A percentile compares a stretch with the other conserved stretches of the same genome.
Evolutionary conservation across 2,329 filamentous ascomycete species (phyloP).

Genomic region (Penicillium sp.): DNA sequence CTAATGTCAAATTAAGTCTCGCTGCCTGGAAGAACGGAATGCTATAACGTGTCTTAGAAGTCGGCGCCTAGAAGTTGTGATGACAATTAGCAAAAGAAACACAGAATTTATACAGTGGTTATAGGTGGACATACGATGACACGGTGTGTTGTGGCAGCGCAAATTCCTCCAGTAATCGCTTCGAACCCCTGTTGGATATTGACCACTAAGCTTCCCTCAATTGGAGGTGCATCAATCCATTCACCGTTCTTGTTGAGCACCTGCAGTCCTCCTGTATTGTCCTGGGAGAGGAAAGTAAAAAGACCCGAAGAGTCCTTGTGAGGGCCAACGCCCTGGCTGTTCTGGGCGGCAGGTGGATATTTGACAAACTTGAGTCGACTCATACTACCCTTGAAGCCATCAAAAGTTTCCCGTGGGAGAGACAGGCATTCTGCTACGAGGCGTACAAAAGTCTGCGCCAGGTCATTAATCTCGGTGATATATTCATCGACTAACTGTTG

Average conservation of each 20-base stretch:
- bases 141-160: conserved; percentile 44
- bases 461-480: conserved; percentile 48
- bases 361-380: conserved; percentile 58
- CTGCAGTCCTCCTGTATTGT: conserved; percentile 46
- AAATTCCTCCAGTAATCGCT: conserved; percentile 56
- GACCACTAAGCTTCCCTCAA: conserved; percentile 47
- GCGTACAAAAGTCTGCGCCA: conserved; percentile 54
- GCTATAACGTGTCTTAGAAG: conserved; percentile 38
- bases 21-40: conserved; percentile 60
- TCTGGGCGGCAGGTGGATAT: conserved; percentile 46
- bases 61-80: conserved; percentile 38
- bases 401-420: conserved; percentile 49
- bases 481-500: conserved; percentile 48
- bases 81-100: background rate
- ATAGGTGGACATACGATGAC: conserved; percentile 30
- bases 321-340: conserved; percentile 56
- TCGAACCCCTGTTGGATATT: conserved; percentile 56
- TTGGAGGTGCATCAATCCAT: conserved; percentile 48
- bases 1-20: conserved; percentile 50
- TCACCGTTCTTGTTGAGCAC: conserved; percentile 47
- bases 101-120: no score
- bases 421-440: conserved; percentile 57
- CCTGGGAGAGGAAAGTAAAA: conserved; percentile 43
- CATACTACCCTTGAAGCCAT: conserved; percentile 50
- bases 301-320: conserved; percentile 57